A percentile compares a stretch with the other conserved stretches of the same genome.
Conservation (phyloP, 2,329 filamentous ascomycete genomes). For the Rosellinia necatrix region DNA sequence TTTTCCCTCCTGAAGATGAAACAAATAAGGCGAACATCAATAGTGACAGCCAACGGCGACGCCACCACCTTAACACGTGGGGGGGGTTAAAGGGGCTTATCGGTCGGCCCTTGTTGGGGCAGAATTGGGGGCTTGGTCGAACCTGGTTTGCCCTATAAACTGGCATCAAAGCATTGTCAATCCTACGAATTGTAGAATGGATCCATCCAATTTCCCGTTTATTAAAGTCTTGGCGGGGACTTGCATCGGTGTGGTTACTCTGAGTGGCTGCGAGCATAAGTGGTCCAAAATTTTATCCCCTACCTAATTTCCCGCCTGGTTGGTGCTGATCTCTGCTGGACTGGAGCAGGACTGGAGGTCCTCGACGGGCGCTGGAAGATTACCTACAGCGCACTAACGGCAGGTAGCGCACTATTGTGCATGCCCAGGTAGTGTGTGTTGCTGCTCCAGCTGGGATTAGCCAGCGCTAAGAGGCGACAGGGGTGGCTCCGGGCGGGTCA, state of each 20-base stretch:
- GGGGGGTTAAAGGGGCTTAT: conserved; percentile 29
- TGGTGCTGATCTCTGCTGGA: conserved; percentile 8
- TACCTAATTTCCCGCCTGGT: conserved; percentile 13
- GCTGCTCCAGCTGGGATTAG: conserved; percentile 12
- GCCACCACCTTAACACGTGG: conserved; percentile 21
- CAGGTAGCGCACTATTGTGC: no score
- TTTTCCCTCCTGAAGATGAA: conserved; percentile 8
- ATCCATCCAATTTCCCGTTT: conserved; percentile 29
- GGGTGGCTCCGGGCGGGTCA: background rate
- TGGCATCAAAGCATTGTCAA: conserved; percentile 17
- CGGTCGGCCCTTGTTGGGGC: no score
- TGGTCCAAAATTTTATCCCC: conserved; percentile 10
- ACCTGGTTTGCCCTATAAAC: conserved; percentile 12
- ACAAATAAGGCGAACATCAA: conserved; percentile 5
- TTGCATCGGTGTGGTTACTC: background rate
- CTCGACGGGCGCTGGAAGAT: no score
- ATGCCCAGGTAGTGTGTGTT: no score
- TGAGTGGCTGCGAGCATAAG: conserved; percentile 18
- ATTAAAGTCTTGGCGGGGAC: conserved; percentile 26
- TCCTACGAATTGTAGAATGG: conserved; percentile 4
- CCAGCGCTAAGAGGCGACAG: background rate
- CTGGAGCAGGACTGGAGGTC: background rate
- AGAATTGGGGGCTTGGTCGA: no score
- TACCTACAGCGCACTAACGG: no score
- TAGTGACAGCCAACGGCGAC: background rate